A percentile compares a stretch with the other conserved stretches of the same genome.
phyloP scores from a whole-genome alignment of 495 filamentous ascomycete genomes.

The Neurospora sp. region DNA sequence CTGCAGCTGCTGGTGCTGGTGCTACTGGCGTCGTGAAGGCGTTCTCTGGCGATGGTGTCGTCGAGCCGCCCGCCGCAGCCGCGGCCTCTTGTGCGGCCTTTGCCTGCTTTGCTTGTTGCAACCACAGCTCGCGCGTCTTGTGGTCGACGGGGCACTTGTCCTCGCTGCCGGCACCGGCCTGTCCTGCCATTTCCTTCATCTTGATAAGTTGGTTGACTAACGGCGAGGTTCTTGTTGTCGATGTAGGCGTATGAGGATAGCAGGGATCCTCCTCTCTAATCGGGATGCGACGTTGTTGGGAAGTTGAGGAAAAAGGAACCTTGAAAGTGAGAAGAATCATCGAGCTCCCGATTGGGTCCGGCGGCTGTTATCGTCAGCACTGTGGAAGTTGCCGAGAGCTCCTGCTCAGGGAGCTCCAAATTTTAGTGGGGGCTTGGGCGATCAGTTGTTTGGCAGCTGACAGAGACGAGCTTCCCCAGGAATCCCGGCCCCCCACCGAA shows the following conservation, averaged over 20 bases:
- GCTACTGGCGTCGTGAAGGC: slow-evolving; percentile 8
- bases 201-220: neutral
- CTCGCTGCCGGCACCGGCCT: slow-evolving; percentile 11
- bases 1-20: neutral
- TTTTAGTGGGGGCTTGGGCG: neutral
- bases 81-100: slow-evolving; percentile 1
- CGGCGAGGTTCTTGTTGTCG: slow-evolving; percentile 4
- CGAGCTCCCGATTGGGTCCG: neutral
- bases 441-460: neutral
- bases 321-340: neutral
- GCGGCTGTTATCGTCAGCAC: neutral
- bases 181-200: slow-evolving; percentile 3
- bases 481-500: neutral
- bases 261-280: neutral
- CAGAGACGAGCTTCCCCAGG: neutral
- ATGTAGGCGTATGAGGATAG: neutral
- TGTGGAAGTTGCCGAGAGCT: neutral
- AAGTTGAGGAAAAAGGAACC: neutral
- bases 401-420: neutral
- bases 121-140: slow-evolving; percentile 74
- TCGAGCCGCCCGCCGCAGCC: neutral
- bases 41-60: slow-evolving; percentile 2
- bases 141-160: slow-evolving; percentile 77
- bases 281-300: neutral
- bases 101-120: slow-evolving; percentile 36